phyloP scores from a whole-genome alignment of 371 early-diverging fungal genomes.

The Mortierella sp. region DNA sequence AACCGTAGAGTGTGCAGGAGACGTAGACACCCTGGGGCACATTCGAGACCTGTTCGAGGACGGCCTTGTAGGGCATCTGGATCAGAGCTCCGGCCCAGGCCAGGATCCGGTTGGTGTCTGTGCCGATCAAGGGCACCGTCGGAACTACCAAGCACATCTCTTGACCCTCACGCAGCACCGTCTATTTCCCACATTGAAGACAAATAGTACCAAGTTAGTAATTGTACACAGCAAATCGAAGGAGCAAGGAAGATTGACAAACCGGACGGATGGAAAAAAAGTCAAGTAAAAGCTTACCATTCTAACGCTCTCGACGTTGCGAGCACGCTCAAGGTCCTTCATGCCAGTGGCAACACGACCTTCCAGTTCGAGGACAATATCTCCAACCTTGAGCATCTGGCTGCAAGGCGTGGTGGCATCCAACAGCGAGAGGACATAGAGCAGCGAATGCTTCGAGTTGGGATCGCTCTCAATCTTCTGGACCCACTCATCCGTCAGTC shows the following conservation, averaged over 20 bases:
- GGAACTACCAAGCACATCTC: constrained; percentile 65
- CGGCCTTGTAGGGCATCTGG: constrained; percentile 86
- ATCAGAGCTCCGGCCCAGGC: constrained; percentile 91
- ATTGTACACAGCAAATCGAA: constrained; percentile 4
- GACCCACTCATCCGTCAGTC: constrained; percentile 84
- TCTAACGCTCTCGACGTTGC: constrained; percentile 55
- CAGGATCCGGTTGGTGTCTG: constrained; percentile 73
- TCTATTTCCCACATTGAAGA: constrained; percentile 29
- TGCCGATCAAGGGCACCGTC: constrained; percentile 66
- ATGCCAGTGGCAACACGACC: constrained; percentile 79
- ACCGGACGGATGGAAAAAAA: background rate
- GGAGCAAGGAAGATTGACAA: background rate
- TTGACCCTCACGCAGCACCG: constrained; percentile 72
- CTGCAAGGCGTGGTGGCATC: constrained; percentile 68
- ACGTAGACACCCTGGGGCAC: constrained; percentile 85
- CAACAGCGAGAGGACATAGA: constrained; percentile 77
- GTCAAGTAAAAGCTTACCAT: constrained; percentile 57
- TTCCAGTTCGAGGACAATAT: constrained; percentile 86
- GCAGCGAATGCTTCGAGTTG: constrained; percentile 71
- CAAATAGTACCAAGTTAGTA: background rate
- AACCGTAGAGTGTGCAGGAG: constrained; percentile 77
- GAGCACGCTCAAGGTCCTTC: constrained; percentile 68
- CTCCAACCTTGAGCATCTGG: constrained; percentile 80
- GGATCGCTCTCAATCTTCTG: constrained; percentile 76
- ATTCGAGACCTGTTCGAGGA: constrained; percentile 81